Percentiles rank a stretch among this genome's conserved stretches.
Evolutionary conservation across 345 rosid species (phyloP).

Genomic region (Lenwebbia sp.): DNA sequence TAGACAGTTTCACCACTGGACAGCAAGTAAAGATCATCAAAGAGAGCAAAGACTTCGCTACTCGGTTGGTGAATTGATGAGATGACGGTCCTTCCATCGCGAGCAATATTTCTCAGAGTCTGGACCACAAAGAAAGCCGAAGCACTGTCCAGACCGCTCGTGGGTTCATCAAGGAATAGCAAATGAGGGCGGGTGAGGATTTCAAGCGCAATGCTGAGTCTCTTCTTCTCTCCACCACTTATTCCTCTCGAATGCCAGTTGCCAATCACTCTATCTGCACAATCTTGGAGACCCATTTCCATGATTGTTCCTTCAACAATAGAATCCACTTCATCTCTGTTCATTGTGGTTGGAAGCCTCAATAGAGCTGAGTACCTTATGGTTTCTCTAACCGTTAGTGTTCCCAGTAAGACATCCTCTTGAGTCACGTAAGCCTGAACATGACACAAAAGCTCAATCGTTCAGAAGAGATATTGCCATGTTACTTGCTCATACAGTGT

Average conservation of each 20-base stretch:
- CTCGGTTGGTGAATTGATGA: conserved; percentile 79
- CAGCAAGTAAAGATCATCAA: conserved; percentile 63
- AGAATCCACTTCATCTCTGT: conserved; percentile 28
- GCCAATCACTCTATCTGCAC: conserved; percentile 45
- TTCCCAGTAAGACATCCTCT: conserved; percentile 55
- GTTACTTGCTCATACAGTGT: neutral
- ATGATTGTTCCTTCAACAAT: conserved; percentile 45
- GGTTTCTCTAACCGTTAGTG: conserved; percentile 64
- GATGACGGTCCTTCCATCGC: conserved; percentile 49
- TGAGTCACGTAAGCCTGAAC: conserved; percentile 76
- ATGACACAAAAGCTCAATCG: neutral
- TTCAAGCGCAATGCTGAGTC: conserved; percentile 61
- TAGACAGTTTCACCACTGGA: conserved; percentile 63
- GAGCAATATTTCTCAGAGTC: conserved; percentile 49
- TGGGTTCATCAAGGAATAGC: conserved; percentile 69
- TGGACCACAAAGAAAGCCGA: conserved; percentile 60
- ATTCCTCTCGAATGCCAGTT: conserved; percentile 73
- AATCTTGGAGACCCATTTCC: conserved; percentile 68
- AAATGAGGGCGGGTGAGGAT: conserved; percentile 52
- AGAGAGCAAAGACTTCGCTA: conserved; percentile 66
- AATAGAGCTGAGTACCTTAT: conserved; percentile 50
- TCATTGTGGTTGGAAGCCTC: conserved; percentile 43
- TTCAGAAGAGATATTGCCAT: neutral
- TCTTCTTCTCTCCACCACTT: conserved; percentile 78
- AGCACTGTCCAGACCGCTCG: conserved; percentile 75